Evolutionary conservation across 2,329 filamentous ascomycete species (phyloP).

Genomic region (Lachnum nothofagi): DNA sequence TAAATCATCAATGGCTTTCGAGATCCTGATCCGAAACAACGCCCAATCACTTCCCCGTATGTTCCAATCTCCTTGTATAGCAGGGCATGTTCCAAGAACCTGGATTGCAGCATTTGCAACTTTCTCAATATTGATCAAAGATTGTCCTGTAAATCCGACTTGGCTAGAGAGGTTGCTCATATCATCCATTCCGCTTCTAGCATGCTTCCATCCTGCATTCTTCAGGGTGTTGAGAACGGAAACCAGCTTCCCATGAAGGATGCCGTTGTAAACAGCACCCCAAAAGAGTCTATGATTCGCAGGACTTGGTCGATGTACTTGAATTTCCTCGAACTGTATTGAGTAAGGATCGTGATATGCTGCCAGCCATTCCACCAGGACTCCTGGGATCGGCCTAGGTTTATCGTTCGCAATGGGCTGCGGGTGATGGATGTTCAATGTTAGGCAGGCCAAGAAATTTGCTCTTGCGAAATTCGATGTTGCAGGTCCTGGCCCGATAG

Average conservation of each 20-base stretch:
- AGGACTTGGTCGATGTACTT: constrained; percentile 62
- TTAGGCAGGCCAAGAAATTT: constrained; percentile 68
- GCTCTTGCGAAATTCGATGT: constrained; percentile 68
- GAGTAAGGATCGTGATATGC: constrained; percentile 67
- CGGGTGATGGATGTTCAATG: constrained; percentile 74
- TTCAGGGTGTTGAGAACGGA: constrained; percentile 64
- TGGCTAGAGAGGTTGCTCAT: constrained; percentile 54
- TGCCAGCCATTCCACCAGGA: constrained; percentile 79
- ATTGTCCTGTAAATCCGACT: constrained; percentile 59
- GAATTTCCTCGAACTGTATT: constrained; percentile 61
- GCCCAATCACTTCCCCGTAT: constrained; percentile 77
- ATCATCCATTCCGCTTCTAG: constrained; percentile 59
- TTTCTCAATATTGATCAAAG: constrained; percentile 71
- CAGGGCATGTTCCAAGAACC: constrained; percentile 70
- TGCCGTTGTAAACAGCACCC: constrained; percentile 70
- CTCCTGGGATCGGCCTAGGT: constrained; percentile 61
- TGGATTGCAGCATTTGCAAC: constrained; percentile 64
- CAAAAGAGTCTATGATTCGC: constrained; percentile 75
- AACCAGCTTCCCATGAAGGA: constrained; percentile 69
- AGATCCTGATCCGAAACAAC: constrained; percentile 71
- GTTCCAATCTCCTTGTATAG: constrained; percentile 69
- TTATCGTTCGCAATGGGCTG: constrained; percentile 33
- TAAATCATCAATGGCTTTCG: constrained; percentile 64
- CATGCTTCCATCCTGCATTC: constrained; percentile 72
- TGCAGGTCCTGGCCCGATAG: constrained; percentile 60